These are phyloP conservation scores for Amanita jacksonii DNA, from an alignment of 768 basidiomycete species.

Conservation along the genomic window DNA sequence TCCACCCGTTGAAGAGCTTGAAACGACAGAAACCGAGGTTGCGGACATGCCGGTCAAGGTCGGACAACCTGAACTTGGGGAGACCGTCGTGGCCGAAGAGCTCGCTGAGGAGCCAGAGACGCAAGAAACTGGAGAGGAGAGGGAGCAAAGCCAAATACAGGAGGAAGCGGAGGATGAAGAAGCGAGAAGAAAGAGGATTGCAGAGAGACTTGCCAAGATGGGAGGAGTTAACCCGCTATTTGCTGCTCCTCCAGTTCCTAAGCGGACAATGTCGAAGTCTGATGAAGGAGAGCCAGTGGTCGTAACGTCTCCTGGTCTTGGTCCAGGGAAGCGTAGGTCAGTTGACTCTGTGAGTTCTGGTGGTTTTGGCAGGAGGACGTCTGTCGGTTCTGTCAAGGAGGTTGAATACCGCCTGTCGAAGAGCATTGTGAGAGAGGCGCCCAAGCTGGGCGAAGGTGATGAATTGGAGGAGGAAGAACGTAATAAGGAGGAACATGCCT, in stretches of 20 bases:
- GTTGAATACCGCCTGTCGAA: background rate
- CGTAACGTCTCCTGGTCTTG: background rate
- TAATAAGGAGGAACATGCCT: background rate
- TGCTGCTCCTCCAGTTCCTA: conserved; percentile 16
- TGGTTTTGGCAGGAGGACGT: conserved; percentile 1
- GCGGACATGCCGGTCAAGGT: background rate
- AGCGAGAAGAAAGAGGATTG: conserved; percentile 44
- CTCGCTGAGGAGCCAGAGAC: background rate
- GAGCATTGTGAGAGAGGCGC: background rate
- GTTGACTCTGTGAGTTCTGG: conserved; percentile 5
- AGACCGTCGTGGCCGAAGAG: background rate
- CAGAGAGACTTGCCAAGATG: conserved; percentile 56
- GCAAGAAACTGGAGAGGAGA: conserved; percentile 1
- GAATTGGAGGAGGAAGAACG: conserved; percentile 12
- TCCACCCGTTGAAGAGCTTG: background rate
- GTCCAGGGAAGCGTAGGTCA: background rate
- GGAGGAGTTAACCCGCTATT: conserved; percentile 55
- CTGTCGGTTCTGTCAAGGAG: conserved; percentile 3
- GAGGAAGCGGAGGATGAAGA: conserved; percentile 45
- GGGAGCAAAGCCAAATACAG: conserved; percentile 15
- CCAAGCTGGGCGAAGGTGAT: conserved; percentile 7
- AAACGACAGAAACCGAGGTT: background rate
- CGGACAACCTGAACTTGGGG: background rate
- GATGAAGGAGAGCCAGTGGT: conserved; percentile 2
- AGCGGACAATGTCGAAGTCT: conserved; percentile 11